Conservation (phyloP, 495 filamentous ascomycete species). For the Hapsidospora chrysogenum region DNA sequence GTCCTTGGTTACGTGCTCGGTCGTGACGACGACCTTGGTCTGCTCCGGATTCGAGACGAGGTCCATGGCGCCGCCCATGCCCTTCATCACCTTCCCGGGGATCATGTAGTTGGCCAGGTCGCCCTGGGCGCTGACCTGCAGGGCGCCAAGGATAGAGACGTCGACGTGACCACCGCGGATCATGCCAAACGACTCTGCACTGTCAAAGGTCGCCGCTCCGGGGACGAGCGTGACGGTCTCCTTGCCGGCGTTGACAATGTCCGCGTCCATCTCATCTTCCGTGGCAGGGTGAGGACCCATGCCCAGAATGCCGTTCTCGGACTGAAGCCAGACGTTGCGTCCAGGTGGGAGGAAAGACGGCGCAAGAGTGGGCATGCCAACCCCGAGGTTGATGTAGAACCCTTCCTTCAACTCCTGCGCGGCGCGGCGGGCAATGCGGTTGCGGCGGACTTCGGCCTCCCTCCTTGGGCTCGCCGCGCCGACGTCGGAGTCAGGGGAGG, state of each 20-base stretch:
- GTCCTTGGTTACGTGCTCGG: slow-evolving; percentile 45
- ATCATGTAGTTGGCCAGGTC: slow-evolving; percentile 51
- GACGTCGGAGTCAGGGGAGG: slow-evolving; percentile 3
- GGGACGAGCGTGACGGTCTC: slow-evolving; percentile 41
- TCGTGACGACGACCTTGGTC: slow-evolving; percentile 45
- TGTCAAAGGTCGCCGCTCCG: slow-evolving; percentile 39
- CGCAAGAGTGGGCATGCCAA: slow-evolving; percentile 46
- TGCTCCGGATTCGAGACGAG: slow-evolving; percentile 40
- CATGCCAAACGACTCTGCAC: slow-evolving; percentile 43
- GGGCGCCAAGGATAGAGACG: slow-evolving; percentile 41
- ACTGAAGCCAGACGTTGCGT: slow-evolving; percentile 38
- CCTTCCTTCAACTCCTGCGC: slow-evolving; percentile 47
- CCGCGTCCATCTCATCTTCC: slow-evolving; percentile 34
- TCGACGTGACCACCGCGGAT: slow-evolving; percentile 44
- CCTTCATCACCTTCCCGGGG: slow-evolving; percentile 45
- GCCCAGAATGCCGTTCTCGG: slow-evolving; percentile 44
- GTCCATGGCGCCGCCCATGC: slow-evolving; percentile 49
- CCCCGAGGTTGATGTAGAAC: slow-evolving; percentile 50
- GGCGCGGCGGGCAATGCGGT: slow-evolving; percentile 41
- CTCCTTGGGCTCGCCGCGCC: slow-evolving; percentile 7
- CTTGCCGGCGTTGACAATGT: slow-evolving; percentile 46
- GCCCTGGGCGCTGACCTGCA: slow-evolving; percentile 40
- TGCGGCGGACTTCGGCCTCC: slow-evolving; percentile 22
- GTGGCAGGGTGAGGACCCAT: slow-evolving; percentile 42
- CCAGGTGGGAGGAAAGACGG: slow-evolving; percentile 34